Evolutionary conservation across 805 yeast species (phyloP), one percentile per base, ranked within the genome.

Genomic region (Ogataea ramenticola): DNA sequence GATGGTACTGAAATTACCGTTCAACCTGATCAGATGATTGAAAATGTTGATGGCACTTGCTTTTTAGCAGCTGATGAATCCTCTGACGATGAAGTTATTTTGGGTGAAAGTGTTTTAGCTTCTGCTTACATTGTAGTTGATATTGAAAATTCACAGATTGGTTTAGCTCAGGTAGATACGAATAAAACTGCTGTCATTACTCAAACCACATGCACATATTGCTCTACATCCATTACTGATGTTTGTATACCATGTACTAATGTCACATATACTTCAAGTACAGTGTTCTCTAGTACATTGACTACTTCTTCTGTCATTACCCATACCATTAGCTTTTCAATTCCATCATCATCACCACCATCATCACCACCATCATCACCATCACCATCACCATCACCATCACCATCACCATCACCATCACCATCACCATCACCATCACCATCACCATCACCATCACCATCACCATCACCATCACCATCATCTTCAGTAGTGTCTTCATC

Each of bases 101-200:
- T 85, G 32, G 93, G 93, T 11, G 89, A 82, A 56, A 72, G 75
- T 39, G 75, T 84, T 55, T 62, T 85, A 49, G 68, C 86, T 43
- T 71, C 75, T 45, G 80, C 82, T 2, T 83, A 81, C 58, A 70
- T 79, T 24, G 86, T 80, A 15, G 80, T 74, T 59, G 83, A 84
- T 58, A 62, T 80, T 42, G 86, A 79, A 29, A 73, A 73, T 54
- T 62, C 61, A 39, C 70, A 75, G 52, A 65, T 83, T 33, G 77
- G 85, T 3, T 51, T 83, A 55, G 86, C 80, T 20, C 76, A 72
- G 55, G 74, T 71, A 22, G 49, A 56, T 38, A 50, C 51, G 30
- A 49, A 46, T n/a, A 43, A 46, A 17, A 21, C 47, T 42, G 52
- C 46, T 12, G 24, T 36, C 5, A 51, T 56, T 4, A 46, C 43